phyloP scores from a whole-genome alignment of 331 rosid genomes.

The Stylosanthes scabra region DNA sequence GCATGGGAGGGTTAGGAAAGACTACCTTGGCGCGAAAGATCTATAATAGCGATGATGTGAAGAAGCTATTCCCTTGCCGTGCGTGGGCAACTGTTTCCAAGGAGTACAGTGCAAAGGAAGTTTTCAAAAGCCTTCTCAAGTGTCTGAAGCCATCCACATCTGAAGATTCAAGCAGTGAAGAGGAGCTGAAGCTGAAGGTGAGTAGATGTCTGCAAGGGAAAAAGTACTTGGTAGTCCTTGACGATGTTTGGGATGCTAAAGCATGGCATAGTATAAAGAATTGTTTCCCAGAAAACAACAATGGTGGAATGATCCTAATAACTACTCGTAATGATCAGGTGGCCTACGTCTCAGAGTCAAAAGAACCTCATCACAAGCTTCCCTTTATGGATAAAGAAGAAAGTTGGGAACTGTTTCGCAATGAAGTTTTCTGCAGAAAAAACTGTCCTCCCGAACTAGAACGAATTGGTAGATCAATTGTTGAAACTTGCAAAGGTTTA shows the following conservation, averaged over 20 bases:
- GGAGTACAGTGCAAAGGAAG: too few species aligned
- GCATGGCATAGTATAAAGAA: not conserved
- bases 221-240: slow-evolving; percentile 14
- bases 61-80: too few species aligned
- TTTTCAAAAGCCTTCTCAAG: too few species aligned
- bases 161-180: not conserved
- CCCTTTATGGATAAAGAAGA: not conserved
- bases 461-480: slow-evolving; percentile 31
- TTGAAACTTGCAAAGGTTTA: slow-evolving; percentile 35
- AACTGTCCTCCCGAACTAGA: not conserved
- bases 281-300: not conserved
- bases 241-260: not conserved
- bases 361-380: not conserved
- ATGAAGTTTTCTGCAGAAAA: not conserved
- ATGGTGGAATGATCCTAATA: slow-evolving; percentile 30
- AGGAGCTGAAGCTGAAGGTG: not conserved
- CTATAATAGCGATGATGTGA: too few species aligned
- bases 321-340: slow-evolving; percentile 21
- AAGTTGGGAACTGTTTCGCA: slow-evolving; percentile 28
- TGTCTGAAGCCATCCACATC: too few species aligned
- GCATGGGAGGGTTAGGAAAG: too few species aligned
- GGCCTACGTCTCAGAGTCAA: not conserved
- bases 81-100: too few species aligned
- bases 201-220: not conserved
- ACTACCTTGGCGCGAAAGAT: too few species aligned